Base-by-base conservation (phyloP, 1,139 yeast genomes). In the Nakaseomyces sp. region DNA sequence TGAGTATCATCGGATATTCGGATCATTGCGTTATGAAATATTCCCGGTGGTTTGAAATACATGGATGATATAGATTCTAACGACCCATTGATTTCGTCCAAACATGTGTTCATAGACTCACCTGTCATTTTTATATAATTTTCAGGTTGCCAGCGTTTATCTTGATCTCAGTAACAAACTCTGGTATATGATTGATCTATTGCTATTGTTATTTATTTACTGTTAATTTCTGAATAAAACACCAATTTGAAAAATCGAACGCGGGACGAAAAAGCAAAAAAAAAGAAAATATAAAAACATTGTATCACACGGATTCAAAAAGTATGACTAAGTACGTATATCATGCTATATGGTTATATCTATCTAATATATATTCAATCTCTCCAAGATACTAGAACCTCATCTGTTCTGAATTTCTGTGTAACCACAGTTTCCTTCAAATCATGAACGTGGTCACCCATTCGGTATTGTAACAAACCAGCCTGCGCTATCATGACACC, bases 401-500 rank as follows among this genome's bases (percentile, higher is more conserved):
- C 95, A 57, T 89, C 97, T 0, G 97, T 89, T 61, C 98, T 71
- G 64, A 87, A 91, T 57, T 94, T 73, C 62, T 91, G 98, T 0
- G 96, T 84, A 56, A 96, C 91, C 1, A 86, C 91, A 0, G 96
- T 84, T 47, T 86, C 77, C 39, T 70, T 63, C 42, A 89, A 56
- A 8, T 70, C 73, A 36, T 69, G 72, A 1, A 77, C 77, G 9
- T 60, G 56, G 48, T 76, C 79, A 0, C 96, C 96, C 71, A 81
- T 85, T 58, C 97, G 72, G 60, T 81, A 88, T 43, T 85, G 86
- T 50, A 91, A 65, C 43, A 91, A 68, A 0, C 99, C 99, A 0
- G 98, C 97, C 61, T 91, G 99, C 1, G 98, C 98, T 58, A 91
- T 91, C 99, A 91, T 91, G 41, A 91, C 91, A 9, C 98, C 97